These are phyloP conservation scores for Capronia coronata DNA, from an alignment of 2,329 filamentous ascomycete species.

Conservation along the genomic window DNA sequence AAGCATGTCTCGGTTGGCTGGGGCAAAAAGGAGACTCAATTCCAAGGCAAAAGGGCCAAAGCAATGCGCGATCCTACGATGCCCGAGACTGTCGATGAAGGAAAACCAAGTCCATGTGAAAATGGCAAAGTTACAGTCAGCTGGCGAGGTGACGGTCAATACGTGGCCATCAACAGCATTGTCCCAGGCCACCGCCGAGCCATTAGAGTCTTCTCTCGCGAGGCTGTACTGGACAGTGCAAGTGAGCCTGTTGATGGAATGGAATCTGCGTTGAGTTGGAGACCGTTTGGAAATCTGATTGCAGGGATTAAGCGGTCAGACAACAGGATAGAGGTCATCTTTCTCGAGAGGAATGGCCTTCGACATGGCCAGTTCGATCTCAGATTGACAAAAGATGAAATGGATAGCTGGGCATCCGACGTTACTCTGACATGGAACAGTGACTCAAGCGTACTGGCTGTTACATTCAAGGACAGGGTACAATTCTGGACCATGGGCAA, in stretches of 20 bases:
- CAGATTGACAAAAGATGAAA: conserved; percentile 56
- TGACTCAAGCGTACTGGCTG: conserved; percentile 83
- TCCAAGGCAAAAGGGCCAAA: conserved; percentile 82
- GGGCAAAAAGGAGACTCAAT: conserved; percentile 98
- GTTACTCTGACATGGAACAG: conserved; percentile 78
- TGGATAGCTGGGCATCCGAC: conserved; percentile 48
- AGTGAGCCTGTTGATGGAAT: conserved; percentile 91
- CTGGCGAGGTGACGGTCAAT: conserved; percentile 93
- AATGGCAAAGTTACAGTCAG: conserved; percentile 66
- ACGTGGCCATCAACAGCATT: conserved; percentile 77
- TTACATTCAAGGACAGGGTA: conserved; percentile 65
- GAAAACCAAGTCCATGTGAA: conserved; percentile 67
- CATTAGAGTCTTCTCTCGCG: conserved; percentile 82
- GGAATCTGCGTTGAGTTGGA: conserved; percentile 83
- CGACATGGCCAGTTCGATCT: conserved; percentile 93
- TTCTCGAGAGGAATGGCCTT: conserved; percentile 95
- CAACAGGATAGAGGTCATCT: conserved; percentile 67
- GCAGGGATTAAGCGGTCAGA: conserved; percentile 70
- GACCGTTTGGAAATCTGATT: conserved; percentile 82
- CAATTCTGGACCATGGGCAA: conserved; percentile 97
- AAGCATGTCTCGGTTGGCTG: conserved; percentile 95
- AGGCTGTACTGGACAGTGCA: conserved; percentile 84
- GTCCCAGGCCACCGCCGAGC: conserved; percentile 64
- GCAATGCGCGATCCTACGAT: conserved; percentile 89
- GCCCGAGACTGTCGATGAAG: conserved; percentile 83